Conservation (phyloP, 345 rosid species). For the Dipteronia dyeriana region DNA sequence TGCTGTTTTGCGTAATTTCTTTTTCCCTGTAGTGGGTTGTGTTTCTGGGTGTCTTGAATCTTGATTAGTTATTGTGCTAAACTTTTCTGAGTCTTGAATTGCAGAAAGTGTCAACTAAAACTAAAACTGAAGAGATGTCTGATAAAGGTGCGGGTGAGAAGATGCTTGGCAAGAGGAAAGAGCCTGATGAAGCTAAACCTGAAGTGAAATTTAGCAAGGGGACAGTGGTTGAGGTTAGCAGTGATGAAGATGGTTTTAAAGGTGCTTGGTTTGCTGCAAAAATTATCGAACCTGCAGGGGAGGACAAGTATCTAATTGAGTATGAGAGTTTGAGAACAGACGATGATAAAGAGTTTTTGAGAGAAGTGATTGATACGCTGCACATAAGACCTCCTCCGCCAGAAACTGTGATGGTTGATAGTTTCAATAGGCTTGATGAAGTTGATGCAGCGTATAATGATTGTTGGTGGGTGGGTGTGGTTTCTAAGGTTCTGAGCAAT, state of each 20-base stretch:
- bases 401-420: conserved; percentile 31
- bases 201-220: conserved; percentile 33
- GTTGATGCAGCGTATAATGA: conserved; percentile 83
- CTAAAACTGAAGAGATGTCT: conserved; percentile 26
- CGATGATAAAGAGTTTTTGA: conserved; percentile 62
- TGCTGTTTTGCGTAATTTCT: background rate
- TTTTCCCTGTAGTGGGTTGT: background rate
- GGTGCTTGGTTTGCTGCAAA: conserved; percentile 87
- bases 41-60: background rate
- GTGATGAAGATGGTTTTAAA: conserved; percentile 80
- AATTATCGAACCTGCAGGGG: conserved; percentile 46
- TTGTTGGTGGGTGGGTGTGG: conserved; percentile 86
- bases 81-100: conserved; percentile 18
- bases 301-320: conserved; percentile 55
- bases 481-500: conserved; percentile 49
- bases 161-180: conserved; percentile 30
- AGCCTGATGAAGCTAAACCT: background rate
- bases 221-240: conserved; percentile 61
- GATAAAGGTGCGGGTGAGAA: conserved; percentile 16
- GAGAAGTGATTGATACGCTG: conserved; percentile 50
- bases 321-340: conserved; percentile 65
- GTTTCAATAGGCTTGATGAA: conserved; percentile 58
- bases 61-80: background rate
- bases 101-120: conserved; percentile 35
- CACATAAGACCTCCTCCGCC: conserved; percentile 81